phyloP scores from a whole-genome alignment of 805 yeast species.

The Nakazawaea peltata region DNA sequence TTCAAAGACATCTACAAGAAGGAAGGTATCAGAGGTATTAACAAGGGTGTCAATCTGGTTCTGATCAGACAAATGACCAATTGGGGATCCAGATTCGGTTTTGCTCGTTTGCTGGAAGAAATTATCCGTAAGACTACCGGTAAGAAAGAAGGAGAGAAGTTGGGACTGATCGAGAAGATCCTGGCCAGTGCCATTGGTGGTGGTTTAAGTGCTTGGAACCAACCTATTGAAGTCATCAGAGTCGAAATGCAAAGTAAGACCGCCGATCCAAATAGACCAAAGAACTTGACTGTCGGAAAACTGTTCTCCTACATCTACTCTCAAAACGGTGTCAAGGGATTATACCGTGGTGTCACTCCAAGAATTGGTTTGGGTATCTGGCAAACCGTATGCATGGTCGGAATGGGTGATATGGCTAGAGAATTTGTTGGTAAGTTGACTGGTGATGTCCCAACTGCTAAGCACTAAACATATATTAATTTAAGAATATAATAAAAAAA shows the following conservation, averaged over 20 bases:
- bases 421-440: slow-evolving; percentile 57
- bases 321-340: slow-evolving; percentile 79
- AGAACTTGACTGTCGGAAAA: slow-evolving; percentile 69
- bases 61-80: slow-evolving; percentile 84
- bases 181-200: slow-evolving; percentile 89
- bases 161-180: slow-evolving; percentile 74
- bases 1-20: slow-evolving; percentile 74
- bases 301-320: slow-evolving; percentile 79
- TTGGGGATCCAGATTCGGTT: slow-evolving; percentile 98
- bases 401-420: slow-evolving; percentile 90
- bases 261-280: slow-evolving; percentile 92
- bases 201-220: slow-evolving; percentile 97
- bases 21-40: slow-evolving; percentile 92
- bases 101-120: slow-evolving; percentile 87
- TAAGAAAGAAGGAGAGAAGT: slow-evolving; percentile 51
- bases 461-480: slow-evolving; percentile 5
- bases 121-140: slow-evolving; percentile 57
- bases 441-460: slow-evolving; percentile 45
- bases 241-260: slow-evolving; percentile 97
- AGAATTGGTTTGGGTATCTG: slow-evolving; percentile 94
- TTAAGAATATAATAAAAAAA: too few relatives aligned
- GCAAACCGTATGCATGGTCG: slow-evolving; percentile 99
- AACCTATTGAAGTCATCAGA: slow-evolving; percentile 95
- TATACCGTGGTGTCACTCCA: slow-evolving; percentile 95
- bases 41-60: slow-evolving; percentile 39